phyloP scores from a whole-genome alignment of 768 basidiomycete genomes.

The Leccinum imitatum region DNA sequence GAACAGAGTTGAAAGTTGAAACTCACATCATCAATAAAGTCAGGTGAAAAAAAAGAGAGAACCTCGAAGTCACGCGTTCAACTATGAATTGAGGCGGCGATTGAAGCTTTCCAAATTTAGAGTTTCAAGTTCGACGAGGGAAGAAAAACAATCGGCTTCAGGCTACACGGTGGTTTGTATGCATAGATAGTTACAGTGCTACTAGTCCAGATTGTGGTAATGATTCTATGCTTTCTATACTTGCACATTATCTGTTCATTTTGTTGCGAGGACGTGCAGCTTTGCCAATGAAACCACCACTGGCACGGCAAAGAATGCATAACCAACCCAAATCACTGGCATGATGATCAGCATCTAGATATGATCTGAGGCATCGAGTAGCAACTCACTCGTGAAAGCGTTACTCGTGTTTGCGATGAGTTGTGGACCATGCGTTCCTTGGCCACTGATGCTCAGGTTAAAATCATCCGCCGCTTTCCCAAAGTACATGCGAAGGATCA shows the following conservation, averaged over 20 bases:
- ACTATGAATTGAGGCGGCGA: slow-evolving; percentile 23
- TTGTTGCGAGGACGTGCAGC: slow-evolving; percentile 55
- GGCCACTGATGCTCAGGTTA: slow-evolving; percentile 56
- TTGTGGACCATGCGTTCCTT: slow-evolving; percentile 53
- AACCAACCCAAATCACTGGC: slow-evolving; percentile 77
- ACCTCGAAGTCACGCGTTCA: neutral
- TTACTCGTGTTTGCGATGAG: slow-evolving; percentile 65
- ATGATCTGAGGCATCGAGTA: neutral
- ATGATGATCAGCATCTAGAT: slow-evolving; percentile 2
- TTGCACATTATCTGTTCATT: slow-evolving; percentile 28
- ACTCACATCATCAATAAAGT: slow-evolving; percentile 17
- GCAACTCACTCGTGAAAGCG: slow-evolving; percentile 68
- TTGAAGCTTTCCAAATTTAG: slow-evolving; percentile 1
- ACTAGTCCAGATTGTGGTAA: neutral
- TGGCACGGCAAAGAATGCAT: slow-evolving; percentile 71
- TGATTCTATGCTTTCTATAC: neutral
- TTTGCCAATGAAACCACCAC: slow-evolving; percentile 68
- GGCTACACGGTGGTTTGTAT: neutral
- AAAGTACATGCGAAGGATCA: slow-evolving; percentile 78
- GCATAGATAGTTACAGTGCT: neutral
- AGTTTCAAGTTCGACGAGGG: neutral
- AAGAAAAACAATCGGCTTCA: neutral
- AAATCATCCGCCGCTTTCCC: slow-evolving; percentile 79
- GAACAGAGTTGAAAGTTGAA: neutral
- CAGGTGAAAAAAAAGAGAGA: neutral